Conservation (phyloP, 1,139 yeast species). For the Yamadazyma buinensis region DNA sequence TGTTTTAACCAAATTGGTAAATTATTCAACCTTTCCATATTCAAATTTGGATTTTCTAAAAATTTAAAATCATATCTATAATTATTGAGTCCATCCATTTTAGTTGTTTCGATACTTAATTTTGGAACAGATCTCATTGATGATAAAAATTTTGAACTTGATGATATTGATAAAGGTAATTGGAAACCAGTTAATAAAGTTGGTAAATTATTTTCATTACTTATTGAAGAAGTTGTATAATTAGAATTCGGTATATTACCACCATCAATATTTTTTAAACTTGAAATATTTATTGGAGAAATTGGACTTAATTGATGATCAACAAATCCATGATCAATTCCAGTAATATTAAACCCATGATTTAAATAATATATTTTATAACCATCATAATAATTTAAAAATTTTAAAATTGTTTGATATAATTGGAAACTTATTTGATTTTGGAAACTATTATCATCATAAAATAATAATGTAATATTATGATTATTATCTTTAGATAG, state of each 20-base stretch:
- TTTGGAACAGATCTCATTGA: constrained; percentile 25
- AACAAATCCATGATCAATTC: constrained; percentile 7
- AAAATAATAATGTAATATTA: constrained; percentile 37
- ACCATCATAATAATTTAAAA: constrained; percentile 20
- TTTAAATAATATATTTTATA: constrained; percentile 32
- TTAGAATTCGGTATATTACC: no score
- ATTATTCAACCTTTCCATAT: constrained; percentile 14
- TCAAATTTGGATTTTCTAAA: constrained; percentile 19
- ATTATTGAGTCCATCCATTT: constrained; percentile 12
- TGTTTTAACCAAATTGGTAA: constrained; percentile 50
- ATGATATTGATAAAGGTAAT: constrained; percentile 32
- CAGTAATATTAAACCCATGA: constrained; percentile 29
- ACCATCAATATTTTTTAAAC: not conserved
- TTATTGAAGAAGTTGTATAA: not conserved
- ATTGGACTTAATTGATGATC: constrained; percentile 10
- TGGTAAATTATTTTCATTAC: constrained; percentile 3
- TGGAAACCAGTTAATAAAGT: constrained; percentile 29
- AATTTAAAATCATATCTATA: constrained; percentile 35
- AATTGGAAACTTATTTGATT: constrained; percentile 32
- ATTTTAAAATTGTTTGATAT: constrained; percentile 41
- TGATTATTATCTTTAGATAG: constrained; percentile 11
- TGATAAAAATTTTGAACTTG: constrained; percentile 28
- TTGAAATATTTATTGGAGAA: constrained; percentile 4
- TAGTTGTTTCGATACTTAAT: constrained; percentile 13
- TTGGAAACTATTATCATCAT: constrained; percentile 39